A percentile compares a stretch with the other conserved stretches of the same genome.
Evolutionary conservation across 495 filamentous ascomycete species (phyloP).

Genomic region (Xylaria telfairii): DNA sequence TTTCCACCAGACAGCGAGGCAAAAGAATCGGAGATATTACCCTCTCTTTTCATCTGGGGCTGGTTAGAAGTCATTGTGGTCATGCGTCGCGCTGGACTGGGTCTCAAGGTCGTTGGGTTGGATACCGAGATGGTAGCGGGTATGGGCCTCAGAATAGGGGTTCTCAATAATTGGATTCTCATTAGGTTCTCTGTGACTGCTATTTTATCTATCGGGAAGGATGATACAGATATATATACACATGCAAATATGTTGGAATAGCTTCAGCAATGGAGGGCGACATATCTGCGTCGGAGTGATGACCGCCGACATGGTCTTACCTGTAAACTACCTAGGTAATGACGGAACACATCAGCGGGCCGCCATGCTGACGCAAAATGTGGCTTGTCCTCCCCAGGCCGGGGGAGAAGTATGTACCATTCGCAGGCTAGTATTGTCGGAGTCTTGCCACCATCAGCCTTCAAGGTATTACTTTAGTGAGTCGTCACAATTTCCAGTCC

Average conservation of each 20-base stretch:
- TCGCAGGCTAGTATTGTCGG: not conserved
- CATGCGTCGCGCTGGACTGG: slow-evolving; percentile 3
- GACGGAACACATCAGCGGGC: not conserved
- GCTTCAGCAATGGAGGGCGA: not conserved
- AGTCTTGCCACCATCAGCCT: not conserved
- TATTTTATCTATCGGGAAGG: not conserved
- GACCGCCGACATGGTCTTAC: not conserved
- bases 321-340: not conserved
- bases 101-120: not conserved
- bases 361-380: not conserved
- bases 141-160: not conserved
- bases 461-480: not conserved
- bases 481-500: not conserved
- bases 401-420: not conserved
- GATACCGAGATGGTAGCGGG: not conserved
- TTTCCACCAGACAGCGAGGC: slow-evolving; percentile 75
- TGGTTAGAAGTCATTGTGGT: slow-evolving; percentile 27
- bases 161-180: not conserved
- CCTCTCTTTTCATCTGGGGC: slow-evolving; percentile 50
- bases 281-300: slow-evolving; percentile 16
- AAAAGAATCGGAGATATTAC: slow-evolving; percentile 86
- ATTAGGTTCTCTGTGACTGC: not conserved
- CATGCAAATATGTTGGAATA: not conserved
- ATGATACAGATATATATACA: not conserved
- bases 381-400: not conserved